Conservation (phyloP, 73 alveolate species). For the Effrenium voratum region DNA sequence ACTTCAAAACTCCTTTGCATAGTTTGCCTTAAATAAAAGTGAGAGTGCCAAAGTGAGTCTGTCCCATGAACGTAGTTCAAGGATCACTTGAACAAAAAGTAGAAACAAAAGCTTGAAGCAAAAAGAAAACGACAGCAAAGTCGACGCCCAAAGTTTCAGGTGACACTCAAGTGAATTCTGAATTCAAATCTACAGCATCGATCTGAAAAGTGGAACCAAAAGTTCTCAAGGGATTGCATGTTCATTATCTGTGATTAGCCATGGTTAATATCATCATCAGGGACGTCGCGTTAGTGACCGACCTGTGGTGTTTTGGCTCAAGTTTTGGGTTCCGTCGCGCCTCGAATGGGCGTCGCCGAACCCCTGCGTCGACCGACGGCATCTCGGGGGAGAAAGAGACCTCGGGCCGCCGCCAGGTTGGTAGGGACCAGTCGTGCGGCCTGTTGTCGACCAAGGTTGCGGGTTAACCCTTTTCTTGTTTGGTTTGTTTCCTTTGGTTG, state of each 20-base stretch:
- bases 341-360: no score
- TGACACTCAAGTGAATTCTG: background rate
- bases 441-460: no score
- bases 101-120: background rate
- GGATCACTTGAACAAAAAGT: background rate
- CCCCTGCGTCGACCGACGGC: no score
- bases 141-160: background rate
- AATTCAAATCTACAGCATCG: background rate
- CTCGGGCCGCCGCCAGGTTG: no score
- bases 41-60: background rate
- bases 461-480: no score
- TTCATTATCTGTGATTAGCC: background rate
- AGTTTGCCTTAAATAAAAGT: background rate
- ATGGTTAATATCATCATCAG: no score
- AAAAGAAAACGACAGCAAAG: background rate
- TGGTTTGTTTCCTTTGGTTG: no score
- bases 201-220: background rate
- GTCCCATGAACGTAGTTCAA: background rate
- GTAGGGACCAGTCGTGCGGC: no score
- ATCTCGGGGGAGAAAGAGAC: no score
- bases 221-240: background rate
- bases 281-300: no score
- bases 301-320: no score
- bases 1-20: background rate
- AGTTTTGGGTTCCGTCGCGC: no score